Evolutionary conservation across 148 eudicot genomes (phyloP), one percentile per base, ranked within the genome.

Genomic region (Dianthus caryophyllus): DNA sequence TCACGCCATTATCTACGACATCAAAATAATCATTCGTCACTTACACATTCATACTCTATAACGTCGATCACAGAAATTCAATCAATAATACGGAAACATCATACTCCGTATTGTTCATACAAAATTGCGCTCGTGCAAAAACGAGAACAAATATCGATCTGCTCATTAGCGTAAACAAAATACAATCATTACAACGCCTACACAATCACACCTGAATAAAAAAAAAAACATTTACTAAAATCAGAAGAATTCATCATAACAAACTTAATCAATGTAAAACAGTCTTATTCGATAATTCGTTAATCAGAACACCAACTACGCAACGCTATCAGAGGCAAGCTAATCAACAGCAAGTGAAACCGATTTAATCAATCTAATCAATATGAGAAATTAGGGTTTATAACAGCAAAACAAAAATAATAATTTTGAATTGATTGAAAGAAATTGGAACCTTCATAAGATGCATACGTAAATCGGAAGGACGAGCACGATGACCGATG

Each of bases 401-500:
- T 51, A 51, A 8, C 4, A 53, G 26, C 4, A 24, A 11, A 53
- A 12, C 6, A 22, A 22, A 15, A 4, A n/a, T 18, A n/a, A n/a
- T n/a, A n/a, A n/a, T n/a, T n/a, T n/a, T n/a, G n/a, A n/a, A n/a
- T n/a, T n/a, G n/a, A n/a, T n/a, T 50, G 21, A 50, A 0, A 50
- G 3, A 48, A 48, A 20, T 12, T 3, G 13, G 13, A 11, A 88
- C 96, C 96, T 88, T 91, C 93, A 91, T 83, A 51, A 91, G 84
- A 81, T 91, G 96, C 84, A 87, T 66, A 73, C 96, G 82, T 75
- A 91, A 68, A 77, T 88, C 90, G 48, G 88, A 87, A 55, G 97
- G 93, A 47, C 93, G 90, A 78, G 76, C 90, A 65, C 83, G 88
- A 76, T 81, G 83, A 14, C 97, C 96, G 52, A 88, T 79, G 68